Evolutionary conservation across 2,329 filamentous ascomycete genomes (phyloP).

Genomic region (Xylaria multiplex): DNA sequence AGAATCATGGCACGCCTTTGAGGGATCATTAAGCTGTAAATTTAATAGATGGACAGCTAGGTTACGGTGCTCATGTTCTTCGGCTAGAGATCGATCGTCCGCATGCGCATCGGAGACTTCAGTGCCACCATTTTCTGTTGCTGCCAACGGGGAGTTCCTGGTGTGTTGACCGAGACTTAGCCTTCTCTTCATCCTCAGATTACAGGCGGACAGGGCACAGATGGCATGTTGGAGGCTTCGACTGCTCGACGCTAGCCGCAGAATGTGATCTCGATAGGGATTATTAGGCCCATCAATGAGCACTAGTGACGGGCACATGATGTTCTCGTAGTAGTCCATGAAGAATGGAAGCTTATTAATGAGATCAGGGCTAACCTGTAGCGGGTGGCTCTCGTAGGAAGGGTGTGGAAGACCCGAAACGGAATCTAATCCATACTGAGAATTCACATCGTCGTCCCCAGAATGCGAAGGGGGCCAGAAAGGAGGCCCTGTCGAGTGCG

Average conservation of each 20-base stretch:
- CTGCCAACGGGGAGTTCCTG: slow-evolving; percentile 61
- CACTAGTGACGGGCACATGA: slow-evolving; percentile 91
- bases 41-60: slow-evolving; percentile 85
- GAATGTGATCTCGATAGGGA: slow-evolving; percentile 84
- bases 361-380: slow-evolving; percentile 69
- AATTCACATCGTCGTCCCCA: slow-evolving; percentile 58
- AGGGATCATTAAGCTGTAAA: slow-evolving; percentile 80
- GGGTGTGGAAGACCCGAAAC: slow-evolving; percentile 61
- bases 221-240: slow-evolving; percentile 91
- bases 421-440: slow-evolving; percentile 53
- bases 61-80: slow-evolving; percentile 84
- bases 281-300: slow-evolving; percentile 88
- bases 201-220: slow-evolving; percentile 87
- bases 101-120: slow-evolving; percentile 61
- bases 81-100: slow-evolving; percentile 75
- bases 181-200: slow-evolving; percentile 84
- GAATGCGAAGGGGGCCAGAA: slow-evolving; percentile 58
- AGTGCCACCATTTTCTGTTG: slow-evolving; percentile 54
- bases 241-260: slow-evolving; percentile 80
- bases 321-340: slow-evolving; percentile 92
- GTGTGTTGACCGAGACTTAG: slow-evolving; percentile 68
- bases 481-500: slow-evolving; percentile 56
- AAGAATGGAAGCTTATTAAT: slow-evolving; percentile 86
- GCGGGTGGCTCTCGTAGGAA: slow-evolving; percentile 56
- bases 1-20: slow-evolving; percentile 82